These are phyloP conservation scores for Chloromonas sp. DNA, from an alignment of 163 green algal genomes.

Conservation along the genomic window DNA sequence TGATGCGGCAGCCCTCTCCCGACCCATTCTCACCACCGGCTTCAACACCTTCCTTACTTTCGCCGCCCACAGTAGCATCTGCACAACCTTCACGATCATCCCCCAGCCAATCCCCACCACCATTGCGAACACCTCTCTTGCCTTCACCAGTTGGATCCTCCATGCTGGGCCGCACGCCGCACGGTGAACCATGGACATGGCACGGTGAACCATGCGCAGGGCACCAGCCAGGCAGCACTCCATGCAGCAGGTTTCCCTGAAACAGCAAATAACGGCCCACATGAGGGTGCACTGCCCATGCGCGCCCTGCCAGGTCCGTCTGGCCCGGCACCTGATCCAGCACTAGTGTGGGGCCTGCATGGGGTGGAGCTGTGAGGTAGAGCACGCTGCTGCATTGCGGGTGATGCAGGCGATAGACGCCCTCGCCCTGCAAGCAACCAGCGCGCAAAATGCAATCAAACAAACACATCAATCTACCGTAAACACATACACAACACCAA, in stretches of 20 bases:
- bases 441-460: not conserved
- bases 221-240: not conserved
- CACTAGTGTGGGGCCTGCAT: constrained; percentile 8
- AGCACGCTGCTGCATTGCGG: constrained; percentile 13
- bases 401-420: constrained; percentile 6
- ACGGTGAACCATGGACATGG: not conserved
- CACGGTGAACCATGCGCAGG: not conserved
- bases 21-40: not conserved
- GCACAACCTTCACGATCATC: not conserved
- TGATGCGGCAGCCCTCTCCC: not conserved
- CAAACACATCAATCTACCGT: too few relatives aligned
- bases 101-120: not conserved
- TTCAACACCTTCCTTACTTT: not conserved
- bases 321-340: constrained; percentile 8
- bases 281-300: constrained; percentile 3
- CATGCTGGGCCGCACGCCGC: not conserved
- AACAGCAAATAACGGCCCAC: not conserved
- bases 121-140: not conserved
- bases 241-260: constrained; percentile 10
- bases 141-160: not conserved
- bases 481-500: too few relatives aligned
- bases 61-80: not conserved
- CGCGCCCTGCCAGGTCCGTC: not conserved
- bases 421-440: constrained; percentile 3
- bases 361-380: constrained; percentile 7